Evolutionary conservation across 345 rosid species (phyloP), one percentile per base, ranked within the genome.

Genomic region (Gossypium thurberi): DNA sequence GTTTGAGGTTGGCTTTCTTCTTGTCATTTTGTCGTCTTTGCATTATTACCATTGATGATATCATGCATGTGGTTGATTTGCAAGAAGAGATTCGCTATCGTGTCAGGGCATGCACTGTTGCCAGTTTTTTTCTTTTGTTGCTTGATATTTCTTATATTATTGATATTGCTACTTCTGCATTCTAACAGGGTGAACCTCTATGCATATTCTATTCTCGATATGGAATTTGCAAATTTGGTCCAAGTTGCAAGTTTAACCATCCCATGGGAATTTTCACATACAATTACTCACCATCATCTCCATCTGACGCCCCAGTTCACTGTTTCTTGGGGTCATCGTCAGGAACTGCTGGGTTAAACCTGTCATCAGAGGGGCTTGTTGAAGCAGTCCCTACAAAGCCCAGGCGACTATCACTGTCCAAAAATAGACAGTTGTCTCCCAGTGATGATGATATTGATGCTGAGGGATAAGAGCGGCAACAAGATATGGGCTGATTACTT

Each of bases 201-300:
- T 95, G 99, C 83, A 88, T 87, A 82, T 95, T 95, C 83, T 95
- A 93, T 78, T 87, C 91, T 62, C 98, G 96, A 28, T 93, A 95
- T 71, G 98, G 99, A 62, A 91, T 91, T 72, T 95, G 99, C 94
- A 95, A 95, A 81, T 95, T 95, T 80, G 99, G 98, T 65, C 97
- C 98, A 58, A 95, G 98, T 78, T 95, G 99, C 89, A 95, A 93
- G 86, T 95, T 93, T 80, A 86, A 95, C 83, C 99, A 95, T 75
- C 99, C 99, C 26, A 93, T 93, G 99, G 87, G 88, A 77, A 80
- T 87, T 70, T 91, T 90, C 72, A 63, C 90, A 42, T 89, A 89
- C 81, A 88, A 82, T 82, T 76, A 82, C 50, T 74, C 92, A 2
- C 71, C 88, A 48, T 80, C 92, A 37, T 76, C 96, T 67, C 79